phyloP scores from a whole-genome alignment of 495 filamentous ascomycete species.

The Alectoria sarmentosa region DNA sequence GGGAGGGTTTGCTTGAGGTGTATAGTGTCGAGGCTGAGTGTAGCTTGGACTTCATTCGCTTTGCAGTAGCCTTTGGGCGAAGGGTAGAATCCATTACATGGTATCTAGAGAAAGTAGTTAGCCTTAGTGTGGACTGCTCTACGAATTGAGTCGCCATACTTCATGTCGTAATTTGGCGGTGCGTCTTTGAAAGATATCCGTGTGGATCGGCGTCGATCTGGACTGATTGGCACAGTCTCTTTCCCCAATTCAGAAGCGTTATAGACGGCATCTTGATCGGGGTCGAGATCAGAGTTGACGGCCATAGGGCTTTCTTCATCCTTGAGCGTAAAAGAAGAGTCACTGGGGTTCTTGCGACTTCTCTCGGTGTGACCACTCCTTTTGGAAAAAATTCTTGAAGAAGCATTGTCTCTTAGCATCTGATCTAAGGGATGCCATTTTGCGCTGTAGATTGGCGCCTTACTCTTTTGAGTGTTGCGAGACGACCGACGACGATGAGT shows the following conservation, averaged over 20 bases:
- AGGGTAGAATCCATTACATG: constrained; percentile 8
- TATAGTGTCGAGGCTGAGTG: too few species aligned
- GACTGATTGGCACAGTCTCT: background rate
- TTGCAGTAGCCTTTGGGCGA: background rate
- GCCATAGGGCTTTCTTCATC: background rate
- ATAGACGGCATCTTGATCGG: background rate
- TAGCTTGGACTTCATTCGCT: background rate
- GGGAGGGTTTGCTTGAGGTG: background rate
- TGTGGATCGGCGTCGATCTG: background rate
- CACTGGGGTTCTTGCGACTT: background rate
- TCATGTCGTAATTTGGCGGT: constrained; percentile 11
- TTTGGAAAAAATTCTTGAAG: background rate
- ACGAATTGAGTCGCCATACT: background rate
- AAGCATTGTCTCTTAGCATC: background rate
- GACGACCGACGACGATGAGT: constrained; percentile 6
- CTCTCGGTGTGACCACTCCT: background rate
- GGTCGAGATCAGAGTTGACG: background rate
- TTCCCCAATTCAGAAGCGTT: background rate
- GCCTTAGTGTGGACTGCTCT: background rate
- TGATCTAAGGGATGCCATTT: constrained; percentile 4
- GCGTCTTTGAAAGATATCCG: background rate
- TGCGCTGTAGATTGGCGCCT: constrained; percentile 1
- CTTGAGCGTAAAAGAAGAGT: background rate
- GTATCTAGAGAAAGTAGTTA: background rate
- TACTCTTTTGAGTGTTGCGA: background rate